Evolutionary conservation across 2,329 filamentous ascomycete genomes (phyloP).

Genomic region (Mycocentrospora acerina): DNA sequence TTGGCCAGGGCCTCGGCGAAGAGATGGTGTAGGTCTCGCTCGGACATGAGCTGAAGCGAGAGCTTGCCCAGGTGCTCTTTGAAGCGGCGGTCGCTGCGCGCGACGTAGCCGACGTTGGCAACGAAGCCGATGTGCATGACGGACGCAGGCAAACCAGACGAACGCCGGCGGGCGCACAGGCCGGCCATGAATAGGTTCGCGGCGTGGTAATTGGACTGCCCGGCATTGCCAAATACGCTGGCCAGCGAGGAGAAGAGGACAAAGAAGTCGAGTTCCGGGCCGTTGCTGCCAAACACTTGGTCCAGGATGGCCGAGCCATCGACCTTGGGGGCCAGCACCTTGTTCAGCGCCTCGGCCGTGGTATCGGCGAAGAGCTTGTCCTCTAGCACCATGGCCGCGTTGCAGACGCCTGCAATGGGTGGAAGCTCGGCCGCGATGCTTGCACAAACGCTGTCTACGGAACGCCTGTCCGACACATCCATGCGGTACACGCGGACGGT

Average conservation of each 20-base stretch:
- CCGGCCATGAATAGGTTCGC: conserved; percentile 43
- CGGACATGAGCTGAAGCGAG: conserved; percentile 9
- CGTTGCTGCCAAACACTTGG: conserved; percentile 8
- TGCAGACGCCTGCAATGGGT: conserved; percentile 16
- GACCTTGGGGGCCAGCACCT: conserved; percentile 20
- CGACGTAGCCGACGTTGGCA: conserved; percentile 43
- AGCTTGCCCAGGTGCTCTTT: conserved; percentile 24
- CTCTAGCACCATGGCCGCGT: conserved; percentile 26
- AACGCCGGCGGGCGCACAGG: conserved; percentile 41
- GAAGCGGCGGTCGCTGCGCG: neutral
- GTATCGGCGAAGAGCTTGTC: conserved; percentile 17
- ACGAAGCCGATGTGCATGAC: conserved; percentile 39
- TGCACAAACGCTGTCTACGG: no score
- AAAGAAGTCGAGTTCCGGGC: conserved; percentile 30
- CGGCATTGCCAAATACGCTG: conserved; percentile 9
- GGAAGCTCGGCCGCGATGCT: no score
- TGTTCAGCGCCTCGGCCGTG: conserved; percentile 1
- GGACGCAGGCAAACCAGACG: conserved; percentile 43
- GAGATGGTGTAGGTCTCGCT: conserved; percentile 15
- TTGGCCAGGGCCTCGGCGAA: conserved; percentile 19
- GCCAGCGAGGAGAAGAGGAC: conserved; percentile 24
- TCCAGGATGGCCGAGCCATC: conserved; percentile 16
- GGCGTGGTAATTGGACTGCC: conserved; percentile 22
- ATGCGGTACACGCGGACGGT: neutral
- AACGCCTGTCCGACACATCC: conserved; percentile 9